These are phyloP conservation scores for Boletellus deceptivus DNA, from an alignment of 1,284 basidiomycete species.

Conservation along the genomic window DNA sequence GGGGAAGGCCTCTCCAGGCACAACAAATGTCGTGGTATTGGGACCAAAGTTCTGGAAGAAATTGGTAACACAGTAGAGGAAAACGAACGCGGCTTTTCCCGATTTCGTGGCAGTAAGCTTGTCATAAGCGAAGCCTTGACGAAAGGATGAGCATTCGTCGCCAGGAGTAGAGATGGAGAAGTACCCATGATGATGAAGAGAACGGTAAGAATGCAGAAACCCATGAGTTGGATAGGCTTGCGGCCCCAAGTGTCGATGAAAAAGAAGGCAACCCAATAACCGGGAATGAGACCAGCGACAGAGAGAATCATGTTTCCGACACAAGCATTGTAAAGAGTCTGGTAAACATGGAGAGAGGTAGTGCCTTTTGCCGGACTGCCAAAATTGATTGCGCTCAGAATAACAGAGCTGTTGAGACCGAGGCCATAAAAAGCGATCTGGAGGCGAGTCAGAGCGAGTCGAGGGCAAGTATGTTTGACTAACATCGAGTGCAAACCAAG, in stretches of 20 bases:
- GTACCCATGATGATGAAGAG: slow-evolving; percentile 52
- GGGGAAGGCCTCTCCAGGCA: slow-evolving; percentile 74
- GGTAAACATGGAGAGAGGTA: slow-evolving; percentile 25
- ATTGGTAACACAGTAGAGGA: slow-evolving; percentile 60
- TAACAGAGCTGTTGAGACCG: slow-evolving; percentile 57
- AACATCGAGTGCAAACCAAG: slow-evolving; percentile 66
- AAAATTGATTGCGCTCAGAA: slow-evolving; percentile 35
- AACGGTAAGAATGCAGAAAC: slow-evolving; percentile 53
- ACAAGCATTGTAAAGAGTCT: slow-evolving; percentile 34
- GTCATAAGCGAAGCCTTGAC: slow-evolving; percentile 54
- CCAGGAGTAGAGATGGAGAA: slow-evolving; percentile 6
- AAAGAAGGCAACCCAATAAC: slow-evolving; percentile 48
- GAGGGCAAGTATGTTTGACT: neutral
- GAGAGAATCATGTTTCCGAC: slow-evolving; percentile 46
- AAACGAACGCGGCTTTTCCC: slow-evolving; percentile 51
- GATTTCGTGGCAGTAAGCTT: slow-evolving; percentile 45
- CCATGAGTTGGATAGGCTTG: slow-evolving; percentile 57
- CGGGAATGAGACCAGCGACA: slow-evolving; percentile 50
- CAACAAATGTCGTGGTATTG: slow-evolving; percentile 71
- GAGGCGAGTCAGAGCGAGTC: slow-evolving; percentile 12
- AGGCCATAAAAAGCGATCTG: slow-evolving; percentile 64
- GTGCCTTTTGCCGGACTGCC: slow-evolving; percentile 38
- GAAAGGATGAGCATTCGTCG: slow-evolving; percentile 3
- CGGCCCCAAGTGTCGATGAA: slow-evolving; percentile 55
- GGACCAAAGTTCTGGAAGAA: slow-evolving; percentile 64